phyloP scores from a whole-genome alignment of 2,329 filamentous ascomycete genomes.

The Beauveria bassiana region DNA sequence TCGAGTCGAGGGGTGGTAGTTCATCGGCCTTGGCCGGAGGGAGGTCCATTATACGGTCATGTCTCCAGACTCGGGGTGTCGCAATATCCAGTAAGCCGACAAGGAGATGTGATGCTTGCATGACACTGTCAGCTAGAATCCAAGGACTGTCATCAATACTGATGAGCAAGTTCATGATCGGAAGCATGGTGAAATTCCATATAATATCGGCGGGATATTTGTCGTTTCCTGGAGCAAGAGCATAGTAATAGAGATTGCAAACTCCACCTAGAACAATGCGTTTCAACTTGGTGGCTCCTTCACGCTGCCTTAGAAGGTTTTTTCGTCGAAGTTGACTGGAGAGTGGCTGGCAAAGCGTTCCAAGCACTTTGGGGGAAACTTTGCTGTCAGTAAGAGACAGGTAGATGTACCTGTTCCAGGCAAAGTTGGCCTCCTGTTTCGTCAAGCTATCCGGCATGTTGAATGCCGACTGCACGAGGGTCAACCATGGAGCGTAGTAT shows the following conservation, averaged over 20 bases:
- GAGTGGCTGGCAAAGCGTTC: slow-evolving; percentile 57
- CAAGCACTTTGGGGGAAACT: slow-evolving; percentile 32
- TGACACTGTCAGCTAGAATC: slow-evolving; percentile 41
- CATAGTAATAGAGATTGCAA: slow-evolving; percentile 76
- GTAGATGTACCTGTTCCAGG: slow-evolving; percentile 81
- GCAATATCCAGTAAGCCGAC: slow-evolving; percentile 59
- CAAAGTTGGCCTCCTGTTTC: slow-evolving; percentile 69
- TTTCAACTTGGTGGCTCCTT: slow-evolving; percentile 42
- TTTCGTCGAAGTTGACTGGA: slow-evolving; percentile 61
- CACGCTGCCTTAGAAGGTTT: slow-evolving; percentile 46
- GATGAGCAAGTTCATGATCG: slow-evolving; percentile 53
- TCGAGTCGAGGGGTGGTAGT: slow-evolving; percentile 73
- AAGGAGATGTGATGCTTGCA: slow-evolving; percentile 61
- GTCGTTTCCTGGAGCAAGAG: slow-evolving; percentile 63
- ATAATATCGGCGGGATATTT: slow-evolving; percentile 61
- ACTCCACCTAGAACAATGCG: slow-evolving; percentile 59
- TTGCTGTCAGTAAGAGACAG: slow-evolving; percentile 58
- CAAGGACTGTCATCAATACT: slow-evolving; percentile 26
- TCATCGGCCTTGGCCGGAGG: slow-evolving; percentile 59
- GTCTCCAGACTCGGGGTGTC: slow-evolving; percentile 59
- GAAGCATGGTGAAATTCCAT: slow-evolving; percentile 69
- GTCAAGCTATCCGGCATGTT: slow-evolving; percentile 66
- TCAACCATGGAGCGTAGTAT: slow-evolving; percentile 66
- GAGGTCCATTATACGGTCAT: slow-evolving; percentile 58
- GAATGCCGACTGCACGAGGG: slow-evolving; percentile 74